phyloP scores from a whole-genome alignment of 2,329 filamentous ascomycete genomes.

The Penicillium sp. region DNA sequence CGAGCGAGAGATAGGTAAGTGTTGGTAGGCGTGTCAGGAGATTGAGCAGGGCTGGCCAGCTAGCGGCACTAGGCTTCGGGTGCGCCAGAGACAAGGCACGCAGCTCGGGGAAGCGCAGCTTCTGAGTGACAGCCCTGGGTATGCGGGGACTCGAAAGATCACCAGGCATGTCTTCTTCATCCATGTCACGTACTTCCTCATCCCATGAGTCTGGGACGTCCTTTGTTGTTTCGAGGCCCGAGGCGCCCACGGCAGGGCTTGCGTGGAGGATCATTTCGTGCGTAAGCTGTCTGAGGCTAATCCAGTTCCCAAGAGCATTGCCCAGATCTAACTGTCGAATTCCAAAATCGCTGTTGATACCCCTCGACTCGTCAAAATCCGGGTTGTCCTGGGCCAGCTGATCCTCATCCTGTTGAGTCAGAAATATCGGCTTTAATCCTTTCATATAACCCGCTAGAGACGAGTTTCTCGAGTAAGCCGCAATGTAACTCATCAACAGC shows the following conservation, averaged over 20 bases:
- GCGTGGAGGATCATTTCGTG: slow-evolving; percentile 41
- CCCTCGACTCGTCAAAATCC: slow-evolving; percentile 3
- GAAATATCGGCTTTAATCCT: slow-evolving; percentile 52
- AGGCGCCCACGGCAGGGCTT: slow-evolving; percentile 3
- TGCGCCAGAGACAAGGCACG: slow-evolving; percentile 58
- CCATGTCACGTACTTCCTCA: slow-evolving; percentile 22
- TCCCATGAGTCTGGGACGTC: slow-evolving; percentile 43
- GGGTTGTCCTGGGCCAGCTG: slow-evolving; percentile 8
- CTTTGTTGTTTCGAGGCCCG: slow-evolving; percentile 10
- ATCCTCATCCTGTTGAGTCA: slow-evolving; percentile 18
- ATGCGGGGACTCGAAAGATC: slow-evolving; percentile 6
- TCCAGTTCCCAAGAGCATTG: slow-evolving; percentile 47
- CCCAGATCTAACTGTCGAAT: slow-evolving; percentile 53
- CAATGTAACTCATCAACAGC: slow-evolving; percentile 55
- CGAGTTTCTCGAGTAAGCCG: slow-evolving; percentile 46
- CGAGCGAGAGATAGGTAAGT: slow-evolving; percentile 60
- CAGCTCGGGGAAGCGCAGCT: slow-evolving; percentile 49
- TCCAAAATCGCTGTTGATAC: slow-evolving; percentile 36
- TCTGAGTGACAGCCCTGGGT: slow-evolving; percentile 23
- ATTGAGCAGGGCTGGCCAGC: slow-evolving; percentile 54
- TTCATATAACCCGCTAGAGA: slow-evolving; percentile 39
- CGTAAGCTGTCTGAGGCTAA: slow-evolving; percentile 49
- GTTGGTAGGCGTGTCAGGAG: slow-evolving; percentile 53
- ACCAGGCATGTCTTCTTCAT: background rate
- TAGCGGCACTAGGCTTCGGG: slow-evolving; percentile 42